Percentiles rank a stretch among this genome's conserved stretches.
phyloP scores from a whole-genome alignment of 176 grass and related monocot species.

The Secale cereale region DNA sequence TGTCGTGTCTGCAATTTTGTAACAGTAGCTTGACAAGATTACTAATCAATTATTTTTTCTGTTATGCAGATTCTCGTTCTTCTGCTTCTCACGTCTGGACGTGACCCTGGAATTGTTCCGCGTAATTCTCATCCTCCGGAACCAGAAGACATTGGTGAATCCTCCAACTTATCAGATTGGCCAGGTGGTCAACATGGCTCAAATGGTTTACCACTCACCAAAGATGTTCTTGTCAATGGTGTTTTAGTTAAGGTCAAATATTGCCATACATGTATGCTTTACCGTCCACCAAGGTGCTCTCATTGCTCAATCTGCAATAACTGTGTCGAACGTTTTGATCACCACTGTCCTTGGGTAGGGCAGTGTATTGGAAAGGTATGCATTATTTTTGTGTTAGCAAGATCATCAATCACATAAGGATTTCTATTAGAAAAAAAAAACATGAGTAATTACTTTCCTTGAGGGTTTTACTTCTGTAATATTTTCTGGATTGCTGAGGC shows the following conservation, averaged over 20 bases:
- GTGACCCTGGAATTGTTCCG: slow-evolving; percentile 76
- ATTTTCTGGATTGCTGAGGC: slow-evolving; percentile 4
- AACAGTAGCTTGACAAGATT: background rate
- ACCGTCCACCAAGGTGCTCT: slow-evolving; percentile 82
- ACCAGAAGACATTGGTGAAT: slow-evolving; percentile 60
- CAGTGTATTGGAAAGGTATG: slow-evolving; percentile 85
- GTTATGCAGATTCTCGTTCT: slow-evolving; percentile 52
- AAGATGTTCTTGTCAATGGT: slow-evolving; percentile 69
- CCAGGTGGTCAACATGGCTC: slow-evolving; percentile 41
- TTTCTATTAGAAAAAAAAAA: slow-evolving; percentile 2
- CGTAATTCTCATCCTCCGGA: slow-evolving; percentile 63
- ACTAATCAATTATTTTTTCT: slow-evolving; percentile 4
- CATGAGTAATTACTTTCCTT: background rate
- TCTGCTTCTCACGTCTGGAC: slow-evolving; percentile 62
- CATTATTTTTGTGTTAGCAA: slow-evolving; percentile 3
- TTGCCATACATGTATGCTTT: slow-evolving; percentile 82
- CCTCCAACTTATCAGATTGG: slow-evolving; percentile 56
- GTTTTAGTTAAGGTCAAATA: slow-evolving; percentile 72
- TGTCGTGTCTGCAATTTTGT: background rate
- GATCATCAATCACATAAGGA: background rate
- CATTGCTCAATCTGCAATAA: slow-evolving; percentile 67
- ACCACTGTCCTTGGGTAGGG: slow-evolving; percentile 78
- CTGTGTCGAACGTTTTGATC: slow-evolving; percentile 68
- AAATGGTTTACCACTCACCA: slow-evolving; percentile 47
- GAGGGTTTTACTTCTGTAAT: background rate